Conservation (phyloP, 495 filamentous ascomycete genomes). For the Penicillium canariense region DNA sequence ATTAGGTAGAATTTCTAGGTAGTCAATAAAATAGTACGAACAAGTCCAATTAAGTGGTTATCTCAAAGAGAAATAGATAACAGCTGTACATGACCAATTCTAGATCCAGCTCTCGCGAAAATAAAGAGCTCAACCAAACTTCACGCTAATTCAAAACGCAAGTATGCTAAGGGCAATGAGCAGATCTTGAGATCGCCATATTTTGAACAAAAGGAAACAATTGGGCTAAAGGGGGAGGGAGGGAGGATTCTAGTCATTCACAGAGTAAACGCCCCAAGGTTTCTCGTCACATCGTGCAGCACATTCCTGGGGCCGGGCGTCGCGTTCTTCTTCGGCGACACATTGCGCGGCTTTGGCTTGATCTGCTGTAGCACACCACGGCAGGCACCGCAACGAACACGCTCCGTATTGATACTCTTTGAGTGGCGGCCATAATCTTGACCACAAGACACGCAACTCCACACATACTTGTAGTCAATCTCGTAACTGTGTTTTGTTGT, state of each 20-base stretch:
- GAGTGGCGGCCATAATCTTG: conserved; percentile 74
- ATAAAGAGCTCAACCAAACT: neutral
- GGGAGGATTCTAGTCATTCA: neutral
- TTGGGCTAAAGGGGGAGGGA: neutral
- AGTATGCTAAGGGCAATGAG: neutral
- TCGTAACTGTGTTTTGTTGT: conserved; percentile 85
- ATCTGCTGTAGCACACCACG: conserved; percentile 67
- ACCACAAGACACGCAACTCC: conserved; percentile 71
- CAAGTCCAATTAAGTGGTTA: neutral
- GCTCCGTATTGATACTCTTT: conserved; percentile 68
- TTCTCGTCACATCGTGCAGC: conserved; percentile 13
- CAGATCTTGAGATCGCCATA: neutral
- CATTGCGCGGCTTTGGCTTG: conserved; percentile 67
- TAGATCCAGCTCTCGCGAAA: neutral
- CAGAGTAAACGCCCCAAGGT: conserved; percentile 13
- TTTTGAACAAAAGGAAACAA: neutral
- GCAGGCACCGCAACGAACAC: conserved; percentile 70
- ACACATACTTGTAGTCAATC: conserved; percentile 87
- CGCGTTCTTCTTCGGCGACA: conserved; percentile 53
- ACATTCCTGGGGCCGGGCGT: conserved; percentile 5
- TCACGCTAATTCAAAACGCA: neutral
- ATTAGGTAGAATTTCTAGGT: neutral
- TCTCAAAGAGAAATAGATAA: neutral
- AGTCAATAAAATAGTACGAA: neutral
- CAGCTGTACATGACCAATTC: neutral